phyloP scores from a whole-genome alignment of 139 green algal genomes.

The Tetradesmus obliquus region DNA sequence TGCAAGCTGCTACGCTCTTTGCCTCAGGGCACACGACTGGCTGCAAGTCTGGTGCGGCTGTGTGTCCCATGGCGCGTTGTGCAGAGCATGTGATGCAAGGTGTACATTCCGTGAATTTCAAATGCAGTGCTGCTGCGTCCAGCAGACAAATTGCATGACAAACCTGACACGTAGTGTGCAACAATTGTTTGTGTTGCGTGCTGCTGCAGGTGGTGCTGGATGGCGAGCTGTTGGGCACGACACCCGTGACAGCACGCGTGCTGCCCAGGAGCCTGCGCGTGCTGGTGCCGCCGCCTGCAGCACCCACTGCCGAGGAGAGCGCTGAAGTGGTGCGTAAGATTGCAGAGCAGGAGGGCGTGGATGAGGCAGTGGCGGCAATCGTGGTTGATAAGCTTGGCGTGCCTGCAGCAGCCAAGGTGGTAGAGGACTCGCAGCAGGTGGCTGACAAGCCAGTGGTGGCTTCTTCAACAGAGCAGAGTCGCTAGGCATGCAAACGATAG shows the following conservation, averaged over 20 bases:
- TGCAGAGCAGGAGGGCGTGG: constrained; percentile 1
- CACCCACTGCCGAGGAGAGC: neutral
- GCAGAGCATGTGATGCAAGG: too few relatives aligned
- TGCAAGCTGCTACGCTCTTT: too few relatives aligned
- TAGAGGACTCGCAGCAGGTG: neutral
- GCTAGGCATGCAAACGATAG: neutral
- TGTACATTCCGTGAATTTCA: too few relatives aligned
- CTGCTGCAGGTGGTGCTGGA: constrained; percentile 46
- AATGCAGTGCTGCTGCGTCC: too few relatives aligned
- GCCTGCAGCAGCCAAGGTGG: neutral
- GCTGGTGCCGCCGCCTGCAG: constrained; percentile 12
- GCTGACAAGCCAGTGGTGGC: constrained; percentile 18
- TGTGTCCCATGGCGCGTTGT: too few relatives aligned
- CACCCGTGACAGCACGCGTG: constrained; percentile 29
- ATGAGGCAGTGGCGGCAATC: neutral
- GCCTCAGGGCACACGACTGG: too few relatives aligned
- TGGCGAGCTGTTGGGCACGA: constrained; percentile 45
- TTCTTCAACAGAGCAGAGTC: neutral
- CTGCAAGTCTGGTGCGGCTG: too few relatives aligned
- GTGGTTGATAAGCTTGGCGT: neutral
- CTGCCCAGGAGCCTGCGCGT: constrained; percentile 30
- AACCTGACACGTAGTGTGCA: too few relatives aligned
- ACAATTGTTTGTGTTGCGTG: neutral
- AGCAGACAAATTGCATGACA: too few relatives aligned
- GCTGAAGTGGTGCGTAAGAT: neutral